phyloP scores from a whole-genome alignment of 768 basidiomycete genomes.

The Omphalotus guepiniiformis region DNA sequence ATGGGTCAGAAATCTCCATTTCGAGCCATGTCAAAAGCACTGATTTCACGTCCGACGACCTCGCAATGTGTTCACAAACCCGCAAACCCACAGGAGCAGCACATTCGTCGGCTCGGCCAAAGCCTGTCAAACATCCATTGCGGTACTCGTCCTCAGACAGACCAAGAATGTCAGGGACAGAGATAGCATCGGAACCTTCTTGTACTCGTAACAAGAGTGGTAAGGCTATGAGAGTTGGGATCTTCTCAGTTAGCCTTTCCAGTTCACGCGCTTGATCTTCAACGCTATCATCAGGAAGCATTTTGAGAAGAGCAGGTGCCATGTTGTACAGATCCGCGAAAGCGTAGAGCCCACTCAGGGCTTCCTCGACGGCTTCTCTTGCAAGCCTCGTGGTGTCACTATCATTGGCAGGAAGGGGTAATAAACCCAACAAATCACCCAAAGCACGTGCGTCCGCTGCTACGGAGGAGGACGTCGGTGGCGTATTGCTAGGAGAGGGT shows the following conservation, averaged over 20 bases:
- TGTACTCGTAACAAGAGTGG: constrained; percentile 58
- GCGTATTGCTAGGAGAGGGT: constrained; percentile 48
- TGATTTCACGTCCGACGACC: background rate
- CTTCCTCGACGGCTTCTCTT: constrained; percentile 80
- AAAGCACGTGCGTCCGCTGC: constrained; percentile 58
- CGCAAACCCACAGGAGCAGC: constrained; percentile 53
- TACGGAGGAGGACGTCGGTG: constrained; percentile 24
- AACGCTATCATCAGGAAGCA: constrained; percentile 13
- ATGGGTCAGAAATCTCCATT: constrained; percentile 3
- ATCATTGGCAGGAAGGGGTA: constrained; percentile 58
- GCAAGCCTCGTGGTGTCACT: constrained; percentile 51
- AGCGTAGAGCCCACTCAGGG: constrained; percentile 58
- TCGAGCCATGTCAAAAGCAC: constrained; percentile 6
- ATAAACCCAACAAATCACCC: constrained; percentile 52
- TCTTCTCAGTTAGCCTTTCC: constrained; percentile 49
- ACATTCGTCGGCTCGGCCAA: constrained; percentile 75
- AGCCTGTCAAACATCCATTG: constrained; percentile 65
- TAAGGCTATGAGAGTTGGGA: constrained; percentile 73
- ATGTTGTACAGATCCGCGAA: constrained; percentile 56
- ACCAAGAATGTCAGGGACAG: constrained; percentile 52
- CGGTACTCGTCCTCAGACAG: constrained; percentile 63
- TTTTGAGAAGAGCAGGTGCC: constrained; percentile 25
- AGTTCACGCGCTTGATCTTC: constrained; percentile 40
- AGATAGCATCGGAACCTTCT: constrained; percentile 28
- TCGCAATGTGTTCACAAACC: constrained; percentile 36